Evolutionary conservation across 805 yeast species (phyloP), one percentile per base, ranked within the genome.

Genomic region (Kregervanrija pseudodelftensis): DNA sequence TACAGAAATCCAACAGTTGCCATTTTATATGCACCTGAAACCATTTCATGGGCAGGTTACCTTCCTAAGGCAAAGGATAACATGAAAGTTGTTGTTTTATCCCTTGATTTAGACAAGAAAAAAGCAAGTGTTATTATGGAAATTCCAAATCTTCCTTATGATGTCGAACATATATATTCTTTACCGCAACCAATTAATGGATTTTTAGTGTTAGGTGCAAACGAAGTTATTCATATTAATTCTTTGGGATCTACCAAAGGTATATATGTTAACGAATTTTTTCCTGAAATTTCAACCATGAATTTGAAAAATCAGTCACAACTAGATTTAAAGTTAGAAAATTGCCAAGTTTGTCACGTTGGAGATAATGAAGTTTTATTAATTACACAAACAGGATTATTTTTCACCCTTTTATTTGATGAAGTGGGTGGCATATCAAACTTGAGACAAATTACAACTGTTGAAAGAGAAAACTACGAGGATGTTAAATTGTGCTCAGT

Each of bases 1-100:
- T 91, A 87, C 57, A 68, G 83, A 51, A 93, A 83, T 47, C 95
- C 97, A 0, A 90, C 97, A 0, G 43, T 63, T n/a, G 66, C 66
- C 2, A 47, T 63, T 12, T 44, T 63, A 37, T 62, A 63, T 47
- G 60, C 65, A 0, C 65, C 68, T 1, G 57, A 61, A 31, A 43
- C 59, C 1, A 39, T 56, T 11, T 78, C 89, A 0, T 87, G 96
- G 95, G 80, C 95, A 0, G 96, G 96, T 0, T 72, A 76, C 43
- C 63, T 83, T 32, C 72, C 82, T 2, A 65, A 72, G 41, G 67
- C 64, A 5, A 82, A 79, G 55, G 95, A 87, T 55, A 82, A 79
- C 13, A 68, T 79, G 30, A 69, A 72, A 37, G 75, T 79, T 47
- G 66, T 77, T 28, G 86, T 85, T 0, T 59, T 87, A 40, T 80